Evolutionary conservation across 2,329 filamentous ascomycete species (phyloP).

Genomic region (Aureobasidium mangrovei): DNA sequence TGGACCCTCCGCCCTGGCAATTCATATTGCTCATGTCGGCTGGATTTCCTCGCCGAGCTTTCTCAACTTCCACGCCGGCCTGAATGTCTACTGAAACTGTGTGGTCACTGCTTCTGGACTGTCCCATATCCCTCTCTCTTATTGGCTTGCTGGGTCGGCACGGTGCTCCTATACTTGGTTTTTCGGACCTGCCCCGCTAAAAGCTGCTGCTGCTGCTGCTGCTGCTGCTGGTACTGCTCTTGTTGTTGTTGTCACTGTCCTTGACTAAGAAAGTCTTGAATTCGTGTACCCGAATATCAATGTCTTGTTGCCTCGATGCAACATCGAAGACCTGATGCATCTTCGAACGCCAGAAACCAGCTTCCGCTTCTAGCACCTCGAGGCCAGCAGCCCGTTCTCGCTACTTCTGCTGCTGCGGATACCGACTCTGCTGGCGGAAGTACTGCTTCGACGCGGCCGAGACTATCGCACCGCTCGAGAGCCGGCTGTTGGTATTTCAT

Average conservation of each 20-base stretch:
- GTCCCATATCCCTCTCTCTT: constrained; percentile 6
- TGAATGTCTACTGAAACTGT: constrained; percentile 12
- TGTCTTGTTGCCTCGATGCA: constrained; percentile 17
- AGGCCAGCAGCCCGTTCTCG: constrained; percentile 14
- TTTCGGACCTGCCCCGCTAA: constrained; percentile 12
- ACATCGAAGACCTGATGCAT: constrained; percentile 15
- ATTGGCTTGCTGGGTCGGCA: constrained; percentile 18
- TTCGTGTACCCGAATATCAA: constrained; percentile 11
- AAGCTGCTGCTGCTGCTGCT: constrained; percentile 10
- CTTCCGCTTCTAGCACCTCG: constrained; percentile 26
- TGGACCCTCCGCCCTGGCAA: not conserved
- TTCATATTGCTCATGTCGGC: not conserved
- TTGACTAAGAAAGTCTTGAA: constrained; percentile 9
- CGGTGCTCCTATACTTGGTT: constrained; percentile 19
- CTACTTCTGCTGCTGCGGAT: constrained; percentile 11
- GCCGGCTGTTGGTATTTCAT: constrained; percentile 44
- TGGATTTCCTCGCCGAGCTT: not conserved
- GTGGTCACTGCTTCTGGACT: constrained; percentile 12
- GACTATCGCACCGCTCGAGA: constrained; percentile 45
- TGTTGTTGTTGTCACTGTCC: constrained; percentile 1
- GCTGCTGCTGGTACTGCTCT: constrained; percentile 2
- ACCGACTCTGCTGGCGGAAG: constrained; percentile 11
- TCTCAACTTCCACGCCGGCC: not conserved
- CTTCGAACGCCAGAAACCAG: constrained; percentile 22
- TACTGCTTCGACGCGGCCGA: constrained; percentile 24